Base-by-base conservation (phyloP, 495 filamentous ascomycete species). In the Geoglossum glabrum region DNA sequence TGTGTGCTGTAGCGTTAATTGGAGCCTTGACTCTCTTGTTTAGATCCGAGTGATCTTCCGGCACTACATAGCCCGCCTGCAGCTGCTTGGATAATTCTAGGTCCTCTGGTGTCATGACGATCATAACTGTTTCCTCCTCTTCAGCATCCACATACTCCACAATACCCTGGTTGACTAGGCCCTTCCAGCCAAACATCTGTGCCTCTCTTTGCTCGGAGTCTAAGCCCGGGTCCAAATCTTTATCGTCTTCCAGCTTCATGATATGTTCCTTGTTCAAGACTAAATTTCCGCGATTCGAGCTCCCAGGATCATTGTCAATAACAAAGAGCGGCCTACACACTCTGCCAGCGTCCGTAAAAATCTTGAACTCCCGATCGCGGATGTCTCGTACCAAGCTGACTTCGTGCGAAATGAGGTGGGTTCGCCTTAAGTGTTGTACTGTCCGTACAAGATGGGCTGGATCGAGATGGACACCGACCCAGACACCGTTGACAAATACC, bases 121-220 rank as follows among this genome's bases (percentile, higher is more conserved):
- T 99, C 93, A 97, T 99, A 50, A 90, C 82, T 0, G 87, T 90
- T 69, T 99, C 93, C 62, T 99, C 92, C 69, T 99, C 92, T 65
- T 99, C 93, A 0, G 93, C 92, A 68, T 99, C 92, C 3, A 99
- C 79, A 63, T 90, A 95, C 64, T 99, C 92, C 27, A 98, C 83
- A 1, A 83, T 84, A 62, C 92, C 92, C 9, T 76, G 77, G 46
- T 79, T 76, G 21, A 94, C 75, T 28, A 99, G 71, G 1, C 86
- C 87, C 58, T 87, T 75, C 88, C 92, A 98, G 61, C 89, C 90
- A 62, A 84, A 90, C 54, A 80, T 81, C 13, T 78, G 75, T 33
- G 81, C 76, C 38, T 77, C 73, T 63, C 71, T 73, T 56, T 80
- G 72, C 59, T 82, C 75, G 0, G 72, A 66, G 59, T 76, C 75